phyloP scores from a whole-genome alignment of 2,329 filamentous ascomycete species.

The Fusarium abutilonis region DNA sequence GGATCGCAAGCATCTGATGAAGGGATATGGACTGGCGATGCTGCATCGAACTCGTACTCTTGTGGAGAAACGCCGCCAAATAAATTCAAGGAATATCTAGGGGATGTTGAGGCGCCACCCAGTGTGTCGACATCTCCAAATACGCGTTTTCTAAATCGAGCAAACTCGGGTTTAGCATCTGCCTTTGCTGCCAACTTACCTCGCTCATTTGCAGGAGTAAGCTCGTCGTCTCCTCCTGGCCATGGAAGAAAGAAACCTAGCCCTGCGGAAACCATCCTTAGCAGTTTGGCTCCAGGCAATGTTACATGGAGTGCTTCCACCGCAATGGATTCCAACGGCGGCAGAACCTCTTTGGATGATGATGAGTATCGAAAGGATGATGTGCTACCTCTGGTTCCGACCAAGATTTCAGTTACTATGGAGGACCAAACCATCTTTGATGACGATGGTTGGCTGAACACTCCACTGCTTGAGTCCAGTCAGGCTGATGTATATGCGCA shows the following conservation, averaged over 20 bases:
- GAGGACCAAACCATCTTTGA: slow-evolving; percentile 74
- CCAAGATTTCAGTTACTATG: slow-evolving; percentile 63
- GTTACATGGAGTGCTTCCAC: slow-evolving; percentile 63
- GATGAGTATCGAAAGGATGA: slow-evolving; percentile 62
- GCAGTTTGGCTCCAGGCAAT: slow-evolving; percentile 61
- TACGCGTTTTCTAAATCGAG: slow-evolving; percentile 61
- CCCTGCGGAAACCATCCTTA: slow-evolving; percentile 69
- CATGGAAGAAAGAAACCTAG: slow-evolving; percentile 65
- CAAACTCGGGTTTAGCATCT: slow-evolving; percentile 65
- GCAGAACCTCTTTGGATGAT: slow-evolving; percentile 64
- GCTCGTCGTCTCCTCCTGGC: slow-evolving; percentile 58
- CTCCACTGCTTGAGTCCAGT: slow-evolving; percentile 65
- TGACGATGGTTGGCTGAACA: slow-evolving; percentile 72
- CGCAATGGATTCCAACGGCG: slow-evolving; percentile 57
- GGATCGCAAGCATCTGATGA: slow-evolving; percentile 69
- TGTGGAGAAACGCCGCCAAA: slow-evolving; percentile 70
- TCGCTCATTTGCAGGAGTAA: slow-evolving; percentile 53
- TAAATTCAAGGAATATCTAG: slow-evolving; percentile 57
- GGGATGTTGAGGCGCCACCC: slow-evolving; percentile 59
- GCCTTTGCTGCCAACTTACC: slow-evolving; percentile 66
- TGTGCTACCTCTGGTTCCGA: slow-evolving; percentile 58
- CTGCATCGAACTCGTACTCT: slow-evolving; percentile 67
- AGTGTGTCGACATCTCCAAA: slow-evolving; percentile 69
- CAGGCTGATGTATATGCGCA: slow-evolving; percentile 62
- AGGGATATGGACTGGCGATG: slow-evolving; percentile 61